Evolutionary conservation across 495 filamentous ascomycete genomes (phyloP).

Genomic region (Emericellopsis terricola): DNA sequence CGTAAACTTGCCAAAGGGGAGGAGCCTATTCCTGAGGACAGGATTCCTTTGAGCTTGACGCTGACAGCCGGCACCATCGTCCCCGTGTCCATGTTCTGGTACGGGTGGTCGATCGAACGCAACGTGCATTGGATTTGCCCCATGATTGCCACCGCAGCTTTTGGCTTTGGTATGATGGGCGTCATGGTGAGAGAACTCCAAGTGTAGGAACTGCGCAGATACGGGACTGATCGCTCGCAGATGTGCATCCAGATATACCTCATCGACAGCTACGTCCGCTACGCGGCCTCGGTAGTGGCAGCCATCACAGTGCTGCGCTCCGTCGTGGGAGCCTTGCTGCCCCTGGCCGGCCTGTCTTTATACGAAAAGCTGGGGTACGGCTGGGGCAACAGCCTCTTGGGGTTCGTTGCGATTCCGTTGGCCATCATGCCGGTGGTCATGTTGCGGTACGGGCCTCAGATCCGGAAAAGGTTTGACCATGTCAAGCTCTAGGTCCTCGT

Average conservation of each 20-base stretch:
- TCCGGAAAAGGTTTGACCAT: too few relatives aligned
- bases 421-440: conserved; percentile 17
- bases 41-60: too few relatives aligned
- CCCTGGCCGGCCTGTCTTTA: conserved; percentile 34
- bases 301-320: conserved; percentile 34
- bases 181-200: too few relatives aligned
- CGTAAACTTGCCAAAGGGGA: too few relatives aligned
- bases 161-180: conserved; percentile 17
- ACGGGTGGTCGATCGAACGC: conserved; percentile 43
- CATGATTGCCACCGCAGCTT: conserved; percentile 33
- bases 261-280: conserved; percentile 39
- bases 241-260: conserved; percentile 10
- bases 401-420: conserved; percentile 20
- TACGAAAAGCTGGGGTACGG: conserved; percentile 36
- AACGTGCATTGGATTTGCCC: conserved; percentile 53
- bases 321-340: conserved; percentile 36
- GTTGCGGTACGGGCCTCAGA: too few relatives aligned
- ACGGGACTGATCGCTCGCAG: too few relatives aligned
- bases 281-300: conserved; percentile 41
- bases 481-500: too few relatives aligned
- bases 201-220: too few relatives aligned
- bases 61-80: too few relatives aligned
- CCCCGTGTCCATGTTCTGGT: conserved; percentile 29
- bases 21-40: too few relatives aligned
- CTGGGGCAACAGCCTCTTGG: conserved; percentile 45